These are phyloP conservation scores for Claviceps pusilla DNA, from an alignment of 2,329 filamentous ascomycete species.

Conservation along the genomic window DNA sequence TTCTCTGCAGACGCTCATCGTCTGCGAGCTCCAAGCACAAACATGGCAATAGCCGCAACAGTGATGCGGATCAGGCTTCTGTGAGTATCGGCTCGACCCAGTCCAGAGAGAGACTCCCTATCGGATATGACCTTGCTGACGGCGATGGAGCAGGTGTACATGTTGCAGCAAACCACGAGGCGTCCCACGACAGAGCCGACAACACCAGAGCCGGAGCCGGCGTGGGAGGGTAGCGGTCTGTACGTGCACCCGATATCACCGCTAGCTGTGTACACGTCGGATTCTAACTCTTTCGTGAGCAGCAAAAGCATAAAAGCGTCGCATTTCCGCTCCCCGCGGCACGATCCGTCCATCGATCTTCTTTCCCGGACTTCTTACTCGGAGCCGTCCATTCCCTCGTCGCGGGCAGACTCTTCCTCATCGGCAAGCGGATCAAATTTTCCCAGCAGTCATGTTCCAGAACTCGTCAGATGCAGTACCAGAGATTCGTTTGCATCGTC, in stretches of 20 bases:
- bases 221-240: background rate
- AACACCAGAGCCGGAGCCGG: background rate
- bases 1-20: background rate
- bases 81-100: background rate
- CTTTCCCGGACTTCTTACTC: background rate
- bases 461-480: background rate
- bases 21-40: background rate
- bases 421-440: background rate
- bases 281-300: background rate
- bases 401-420: background rate
- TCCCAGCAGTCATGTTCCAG: background rate
- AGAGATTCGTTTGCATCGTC: background rate
- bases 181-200: constrained; percentile 8
- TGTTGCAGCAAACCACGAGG: constrained; percentile 14
- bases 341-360: background rate
- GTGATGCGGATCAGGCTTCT: background rate
- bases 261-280: no score
- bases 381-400: background rate
- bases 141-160: constrained; percentile 8
- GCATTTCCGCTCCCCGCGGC: background rate
- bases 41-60: background rate
- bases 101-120: no score
- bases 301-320: background rate
- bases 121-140: background rate
- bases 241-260: background rate